phyloP scores from a whole-genome alignment of 1,284 basidiomycete genomes.

The Blastosporella zonata region DNA sequence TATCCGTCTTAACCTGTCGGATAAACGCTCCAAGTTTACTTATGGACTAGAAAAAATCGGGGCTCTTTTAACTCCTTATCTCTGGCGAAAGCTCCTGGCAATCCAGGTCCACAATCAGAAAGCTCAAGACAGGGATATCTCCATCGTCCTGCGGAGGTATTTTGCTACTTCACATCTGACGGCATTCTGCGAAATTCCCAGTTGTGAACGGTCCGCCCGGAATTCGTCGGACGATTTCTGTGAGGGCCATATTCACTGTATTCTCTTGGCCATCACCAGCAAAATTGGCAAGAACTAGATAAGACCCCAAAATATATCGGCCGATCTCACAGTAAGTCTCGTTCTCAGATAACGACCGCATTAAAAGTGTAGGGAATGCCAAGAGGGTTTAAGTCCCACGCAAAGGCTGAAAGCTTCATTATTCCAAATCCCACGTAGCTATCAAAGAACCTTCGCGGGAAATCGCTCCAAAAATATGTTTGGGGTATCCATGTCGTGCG shows the following conservation, averaged over 20 bases:
- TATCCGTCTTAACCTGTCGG: not conserved
- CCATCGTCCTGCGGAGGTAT: not conserved
- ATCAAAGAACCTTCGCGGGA: conserved; percentile 5
- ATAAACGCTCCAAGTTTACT: not conserved
- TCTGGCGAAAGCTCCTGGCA: not conserved
- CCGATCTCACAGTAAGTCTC: not conserved
- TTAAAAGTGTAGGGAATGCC: not conserved
- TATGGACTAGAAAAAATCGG: not conserved
- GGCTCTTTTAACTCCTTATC: not conserved
- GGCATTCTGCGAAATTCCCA: not conserved
- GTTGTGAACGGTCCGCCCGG: not conserved
- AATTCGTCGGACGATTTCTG: not conserved
- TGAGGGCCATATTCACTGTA: not conserved
- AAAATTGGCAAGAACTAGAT: not conserved
- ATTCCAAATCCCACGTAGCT: not conserved
- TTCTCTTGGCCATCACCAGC: not conserved
- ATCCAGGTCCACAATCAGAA: too few relatives aligned
- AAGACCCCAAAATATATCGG: not conserved
- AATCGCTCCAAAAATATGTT: conserved; percentile 2
- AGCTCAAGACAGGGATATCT: not conserved
- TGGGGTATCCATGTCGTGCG: conserved; percentile 4
- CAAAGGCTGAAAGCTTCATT: conserved; percentile 3
- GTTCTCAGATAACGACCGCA: not conserved
- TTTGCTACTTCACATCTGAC: not conserved
- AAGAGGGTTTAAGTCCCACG: conserved; percentile 1